These are phyloP conservation scores for Akanthomyces dipterigenus DNA, from an alignment of 2,329 filamentous ascomycete genomes.

Conservation along the genomic window DNA sequence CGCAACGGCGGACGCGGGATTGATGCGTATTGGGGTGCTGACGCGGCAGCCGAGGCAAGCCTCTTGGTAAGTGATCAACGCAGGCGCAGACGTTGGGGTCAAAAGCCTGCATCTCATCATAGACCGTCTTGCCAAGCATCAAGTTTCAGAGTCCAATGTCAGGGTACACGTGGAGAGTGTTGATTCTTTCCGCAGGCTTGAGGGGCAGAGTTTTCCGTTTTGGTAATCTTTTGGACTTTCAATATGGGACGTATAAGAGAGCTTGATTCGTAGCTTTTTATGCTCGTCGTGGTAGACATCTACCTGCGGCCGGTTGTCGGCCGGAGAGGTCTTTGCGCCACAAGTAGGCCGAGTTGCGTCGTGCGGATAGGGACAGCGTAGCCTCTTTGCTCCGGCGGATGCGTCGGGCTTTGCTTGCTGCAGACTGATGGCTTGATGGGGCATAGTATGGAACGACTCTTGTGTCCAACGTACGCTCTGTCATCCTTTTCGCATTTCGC, in stretches of 20 bases:
- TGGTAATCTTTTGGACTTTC: background rate
- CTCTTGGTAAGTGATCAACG: background rate
- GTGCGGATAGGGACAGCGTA: background rate
- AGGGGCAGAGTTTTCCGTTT: background rate
- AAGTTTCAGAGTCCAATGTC: background rate
- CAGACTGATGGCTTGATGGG: background rate
- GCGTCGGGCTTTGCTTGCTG: background rate
- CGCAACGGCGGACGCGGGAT: background rate
- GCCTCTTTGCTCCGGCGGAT: background rate
- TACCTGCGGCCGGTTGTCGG: background rate
- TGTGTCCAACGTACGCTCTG: background rate
- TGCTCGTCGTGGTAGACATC: background rate
- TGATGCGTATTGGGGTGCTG: too few relatives aligned
- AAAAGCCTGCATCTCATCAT: background rate
- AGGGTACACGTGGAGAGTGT: rapidly evolving
- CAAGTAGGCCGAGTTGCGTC: background rate
- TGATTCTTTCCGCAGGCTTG: background rate
- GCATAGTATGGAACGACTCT: background rate
- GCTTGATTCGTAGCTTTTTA: background rate
- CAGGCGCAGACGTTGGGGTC: constrained; percentile 1
- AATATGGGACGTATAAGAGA: background rate
- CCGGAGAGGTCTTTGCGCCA: background rate
- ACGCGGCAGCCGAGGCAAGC: too few relatives aligned
- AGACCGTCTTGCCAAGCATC: rapidly evolving
- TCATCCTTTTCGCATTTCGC: background rate